Evolutionary conservation across 805 yeast genomes (phyloP).

Genomic region (Saccharomycopsis guyanensis): DNA sequence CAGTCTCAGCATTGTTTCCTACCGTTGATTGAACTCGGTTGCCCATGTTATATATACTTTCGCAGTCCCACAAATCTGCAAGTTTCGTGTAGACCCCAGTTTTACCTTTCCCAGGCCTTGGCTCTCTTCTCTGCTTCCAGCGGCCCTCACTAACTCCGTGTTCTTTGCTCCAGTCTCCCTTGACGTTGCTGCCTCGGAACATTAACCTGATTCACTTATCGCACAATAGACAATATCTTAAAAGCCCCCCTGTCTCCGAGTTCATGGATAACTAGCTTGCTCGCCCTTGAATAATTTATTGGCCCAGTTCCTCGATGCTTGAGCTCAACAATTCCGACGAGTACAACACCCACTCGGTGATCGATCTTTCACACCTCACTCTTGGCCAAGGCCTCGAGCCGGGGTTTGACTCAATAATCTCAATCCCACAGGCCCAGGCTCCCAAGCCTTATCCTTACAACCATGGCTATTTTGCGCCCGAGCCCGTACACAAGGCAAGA

Average conservation of each 20-base stretch:
- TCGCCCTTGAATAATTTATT: no score
- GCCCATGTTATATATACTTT: not conserved
- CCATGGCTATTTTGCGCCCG: not conserved
- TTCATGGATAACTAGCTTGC: not conserved
- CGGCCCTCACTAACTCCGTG: no score
- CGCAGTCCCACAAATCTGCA: not conserved
- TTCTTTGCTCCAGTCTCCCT: not conserved
- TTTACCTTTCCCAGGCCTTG: no score
- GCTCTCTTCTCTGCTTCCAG: no score
- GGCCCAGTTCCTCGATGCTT: no score
- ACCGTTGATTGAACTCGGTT: not conserved
- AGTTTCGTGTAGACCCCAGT: no score
- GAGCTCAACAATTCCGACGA: conserved; percentile 10
- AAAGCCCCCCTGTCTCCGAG: no score
- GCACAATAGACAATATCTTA: no score
- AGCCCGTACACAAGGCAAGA: no score
- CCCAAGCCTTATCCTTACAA: not conserved
- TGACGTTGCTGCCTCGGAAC: not conserved
- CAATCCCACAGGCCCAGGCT: not conserved
- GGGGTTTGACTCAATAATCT: not conserved
- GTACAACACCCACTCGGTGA: conserved; percentile 6
- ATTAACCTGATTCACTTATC: no score
- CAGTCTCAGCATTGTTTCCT: not conserved
- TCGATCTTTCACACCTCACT: conserved; percentile 12
- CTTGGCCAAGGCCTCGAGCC: not conserved